Base-by-base conservation (phyloP, 2,329 filamentous ascomycete genomes). In the Nigrospora sphaerica region DNA sequence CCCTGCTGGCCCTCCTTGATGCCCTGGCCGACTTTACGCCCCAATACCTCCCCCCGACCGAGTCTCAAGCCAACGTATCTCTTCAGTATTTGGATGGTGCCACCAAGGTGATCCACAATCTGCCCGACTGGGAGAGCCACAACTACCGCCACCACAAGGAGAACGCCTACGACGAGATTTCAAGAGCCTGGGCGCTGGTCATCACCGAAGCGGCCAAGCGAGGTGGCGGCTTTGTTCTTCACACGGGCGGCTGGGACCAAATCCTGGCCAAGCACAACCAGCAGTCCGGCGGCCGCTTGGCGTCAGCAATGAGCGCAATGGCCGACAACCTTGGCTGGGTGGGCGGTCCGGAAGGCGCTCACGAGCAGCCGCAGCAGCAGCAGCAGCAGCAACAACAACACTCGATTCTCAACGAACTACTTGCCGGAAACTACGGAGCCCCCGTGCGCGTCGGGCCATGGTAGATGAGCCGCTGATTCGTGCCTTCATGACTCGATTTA, bases 141-240 rank as follows among this genome's bases (percentile, higher is more conserved):
- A 82, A 88, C 52, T 86, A 96, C 69, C 91, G 91, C 54, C 80
- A 95, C 57, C 88, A 95, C 71, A 96, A 96, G 67, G 86, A 95
- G 54, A 89, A 89, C 52, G 91, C 92, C 7, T 98, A 98, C 62
- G 92, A 98, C 59, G 93, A 97, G 62, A 91, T 98, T 52, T 85
- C 88, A 23, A 89, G 86, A 59, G 93, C 93, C 1, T 98, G 93
- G 93, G 84, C 88, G 14, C 67, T 95, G 54, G 92, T 95, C 42
- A 86, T 98, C 55, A 85, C 84, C 50, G 93, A 98, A 66, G 89
- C 90, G 2, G 84, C 86, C 18, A 97, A 97, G 72, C 80, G 87
- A 55, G 92, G 89, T 12, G 91, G 89, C 28, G 93, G 93, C 32
- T 93, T 97, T 58, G 83, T 88, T 54, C 62, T 98, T 53, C 88